Evolutionary conservation across 2,329 filamentous ascomycete species (phyloP), one percentile per base, ranked within the genome.

Genomic region (Penicillium sp.): DNA sequence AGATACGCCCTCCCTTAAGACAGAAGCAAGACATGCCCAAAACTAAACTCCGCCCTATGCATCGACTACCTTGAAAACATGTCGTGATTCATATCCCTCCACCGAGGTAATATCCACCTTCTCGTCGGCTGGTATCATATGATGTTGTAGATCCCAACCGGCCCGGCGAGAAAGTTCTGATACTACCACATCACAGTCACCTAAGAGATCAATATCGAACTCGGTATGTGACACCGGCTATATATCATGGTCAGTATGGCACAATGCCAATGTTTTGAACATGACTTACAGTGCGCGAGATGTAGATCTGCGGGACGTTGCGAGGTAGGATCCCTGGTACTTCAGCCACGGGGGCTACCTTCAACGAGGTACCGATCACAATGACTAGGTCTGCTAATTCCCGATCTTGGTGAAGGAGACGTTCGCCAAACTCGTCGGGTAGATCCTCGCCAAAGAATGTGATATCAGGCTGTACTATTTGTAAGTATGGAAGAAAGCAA

Each of bases 381-480:
- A 99, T 88, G 65, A 97, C 90, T 17, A 99, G 83, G 72, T 99
- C 94, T 1, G 90, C 90, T 57, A 84, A 81, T 62, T 91, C 85
- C 58, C 86, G 86, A 75, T 99, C 94, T 66, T 91, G 84, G 59
- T 90, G 83, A n/a, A 90, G 86, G 15, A 97, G 83, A 8, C 93
- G 88, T 49, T 85, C 81, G 57, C 89, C 89, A 75, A 99, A 99
- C 65, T 86, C 84, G 66, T 90, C 86, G 0, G 93, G 93, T 1
- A 99, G 86, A 50, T 87, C 83, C 77, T 99, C 94, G 66, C 93
- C 93, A 69, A 97, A 97, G 79, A 99, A 97, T 47, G 91, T 97
- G 71, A 99, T 97, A 77, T 97, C 93, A 9, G 94, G 94, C 82
- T 84, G 1, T 68, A 68, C 1, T 23, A 70, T 19, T 15, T 31